phyloP scores from a whole-genome alignment of 192 early-diverging fungal genomes.

The Linderina pennispora region DNA sequence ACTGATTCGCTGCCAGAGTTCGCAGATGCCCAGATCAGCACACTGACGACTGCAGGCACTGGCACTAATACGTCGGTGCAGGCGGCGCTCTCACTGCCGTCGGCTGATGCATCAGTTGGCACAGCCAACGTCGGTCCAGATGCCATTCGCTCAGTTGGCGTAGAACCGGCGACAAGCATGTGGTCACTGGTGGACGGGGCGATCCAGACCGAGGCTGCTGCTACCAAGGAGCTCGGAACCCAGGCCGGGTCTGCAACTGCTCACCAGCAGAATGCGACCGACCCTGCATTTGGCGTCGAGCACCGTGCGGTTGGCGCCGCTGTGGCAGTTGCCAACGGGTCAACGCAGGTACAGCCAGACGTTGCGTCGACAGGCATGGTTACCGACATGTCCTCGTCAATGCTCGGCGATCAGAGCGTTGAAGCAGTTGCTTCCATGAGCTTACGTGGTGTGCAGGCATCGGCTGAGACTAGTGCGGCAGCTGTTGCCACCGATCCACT shows the following conservation, averaged over 20 bases:
- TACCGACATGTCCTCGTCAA: slow-evolving; percentile 8
- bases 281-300: slow-evolving; percentile 10
- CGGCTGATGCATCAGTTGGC: slow-evolving; percentile 4
- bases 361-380: slow-evolving; percentile 1
- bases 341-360: background rate
- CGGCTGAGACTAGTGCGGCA: background rate
- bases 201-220: slow-evolving; percentile 5
- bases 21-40: slow-evolving; percentile 2
- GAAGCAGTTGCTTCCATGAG: background rate
- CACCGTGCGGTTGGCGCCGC: slow-evolving; percentile 8
- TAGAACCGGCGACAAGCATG: slow-evolving; percentile 5
- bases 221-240: background rate
- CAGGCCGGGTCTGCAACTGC: background rate
- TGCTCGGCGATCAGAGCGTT: slow-evolving; percentile 2
- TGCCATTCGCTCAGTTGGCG: slow-evolving; percentile 4
- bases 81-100: slow-evolving; percentile 7
- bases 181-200: slow-evolving; percentile 1
- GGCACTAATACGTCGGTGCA: slow-evolving; percentile 3
- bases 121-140: slow-evolving; percentile 7
- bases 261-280: slow-evolving; percentile 7
- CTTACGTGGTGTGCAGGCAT: slow-evolving; percentile 4
- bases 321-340: background rate
- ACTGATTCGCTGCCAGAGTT: slow-evolving; percentile 12
- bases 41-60: background rate
- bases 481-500: slow-evolving; percentile 8